Evolutionary conservation across 2,329 filamentous ascomycete species (phyloP).

Genomic region (Sphaerostilbella broomeana): DNA sequence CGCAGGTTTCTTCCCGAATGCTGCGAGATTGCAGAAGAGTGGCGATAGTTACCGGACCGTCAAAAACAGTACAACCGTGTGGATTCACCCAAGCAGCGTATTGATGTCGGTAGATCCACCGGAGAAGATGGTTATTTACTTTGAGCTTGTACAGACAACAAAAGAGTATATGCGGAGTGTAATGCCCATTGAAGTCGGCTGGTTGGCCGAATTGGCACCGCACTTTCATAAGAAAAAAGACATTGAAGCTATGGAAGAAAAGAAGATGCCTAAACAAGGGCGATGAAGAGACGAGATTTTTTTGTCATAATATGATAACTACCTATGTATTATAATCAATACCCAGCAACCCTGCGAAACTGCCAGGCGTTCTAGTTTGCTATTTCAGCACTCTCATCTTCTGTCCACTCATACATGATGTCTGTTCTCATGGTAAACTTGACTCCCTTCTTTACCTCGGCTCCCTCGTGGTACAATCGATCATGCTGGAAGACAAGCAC

Average conservation of each 20-base stretch:
- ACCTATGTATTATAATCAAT: no score
- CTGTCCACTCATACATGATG: conserved; percentile 40
- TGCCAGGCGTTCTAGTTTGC: background rate
- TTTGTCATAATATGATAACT: no score
- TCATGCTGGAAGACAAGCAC: conserved; percentile 55
- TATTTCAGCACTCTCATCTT: background rate
- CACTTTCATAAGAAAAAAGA: conserved; percentile 94
- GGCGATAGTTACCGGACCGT: conserved; percentile 88
- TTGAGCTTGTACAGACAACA: conserved; percentile 71
- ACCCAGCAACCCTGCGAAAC: no score
- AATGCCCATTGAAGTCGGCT: conserved; percentile 76
- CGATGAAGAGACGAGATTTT: conserved; percentile 12
- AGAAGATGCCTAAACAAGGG: conserved; percentile 45
- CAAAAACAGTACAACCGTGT: conserved; percentile 82
- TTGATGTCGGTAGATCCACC: conserved; percentile 71
- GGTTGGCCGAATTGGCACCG: conserved; percentile 84
- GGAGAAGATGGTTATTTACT: conserved; percentile 78
- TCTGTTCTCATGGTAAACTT: conserved; percentile 55
- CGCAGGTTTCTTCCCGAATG: conserved; percentile 91
- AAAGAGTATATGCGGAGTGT: conserved; percentile 92
- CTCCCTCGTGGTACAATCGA: conserved; percentile 46
- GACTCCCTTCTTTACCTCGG: conserved; percentile 41
- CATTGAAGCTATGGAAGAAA: conserved; percentile 73
- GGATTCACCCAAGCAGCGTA: conserved; percentile 83
- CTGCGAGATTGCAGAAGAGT: conserved; percentile 72